phyloP scores from a whole-genome alignment of 148 eudicot species.

The Fagopyrum homotropicum region DNA sequence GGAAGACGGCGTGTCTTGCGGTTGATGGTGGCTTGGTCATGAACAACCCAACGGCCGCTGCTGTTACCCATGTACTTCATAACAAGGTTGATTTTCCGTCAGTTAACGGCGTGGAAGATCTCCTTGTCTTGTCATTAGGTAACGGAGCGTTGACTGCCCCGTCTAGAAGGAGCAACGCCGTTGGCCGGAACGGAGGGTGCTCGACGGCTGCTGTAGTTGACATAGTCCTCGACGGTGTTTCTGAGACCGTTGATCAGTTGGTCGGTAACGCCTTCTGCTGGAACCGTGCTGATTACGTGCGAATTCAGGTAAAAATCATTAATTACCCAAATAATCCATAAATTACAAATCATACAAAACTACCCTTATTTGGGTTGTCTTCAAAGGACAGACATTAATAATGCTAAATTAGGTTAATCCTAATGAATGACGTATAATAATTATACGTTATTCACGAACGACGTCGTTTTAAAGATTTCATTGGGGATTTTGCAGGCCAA shows the following conservation, averaged over 20 bases:
- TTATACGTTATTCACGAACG: neutral
- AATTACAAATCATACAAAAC: too few species aligned
- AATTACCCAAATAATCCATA: neutral
- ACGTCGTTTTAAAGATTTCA: constrained; percentile 12
- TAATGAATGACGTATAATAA: too few species aligned
- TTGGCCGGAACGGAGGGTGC: constrained; percentile 37
- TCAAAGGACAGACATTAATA: too few species aligned
- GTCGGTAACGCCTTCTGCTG: constrained; percentile 78
- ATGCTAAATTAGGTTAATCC: too few species aligned
- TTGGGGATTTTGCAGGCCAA: constrained; percentile 43
- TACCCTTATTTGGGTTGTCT: too few species aligned
- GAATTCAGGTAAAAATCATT: constrained; percentile 60
- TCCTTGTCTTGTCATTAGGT: constrained; percentile 53
- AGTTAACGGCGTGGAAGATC: constrained; percentile 60
- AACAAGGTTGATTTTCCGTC: constrained; percentile 64
- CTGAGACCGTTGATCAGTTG: constrained; percentile 90
- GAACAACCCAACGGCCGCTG: constrained; percentile 74
- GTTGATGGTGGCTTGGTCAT: constrained; percentile 68
- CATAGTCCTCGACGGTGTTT: constrained; percentile 78
- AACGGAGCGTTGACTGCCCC: constrained; percentile 35
- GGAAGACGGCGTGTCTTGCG: constrained; percentile 39
- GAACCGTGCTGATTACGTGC: constrained; percentile 75
- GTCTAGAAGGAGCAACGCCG: constrained; percentile 12
- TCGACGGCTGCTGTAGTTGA: constrained; percentile 40
- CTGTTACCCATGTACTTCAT: constrained; percentile 60